Percentiles rank a stretch among this genome's conserved stretches.
These are phyloP conservation scores for Sisymbrium altissimum DNA, from an alignment of 345 rosid genomes.

Conservation along the genomic window DNA sequence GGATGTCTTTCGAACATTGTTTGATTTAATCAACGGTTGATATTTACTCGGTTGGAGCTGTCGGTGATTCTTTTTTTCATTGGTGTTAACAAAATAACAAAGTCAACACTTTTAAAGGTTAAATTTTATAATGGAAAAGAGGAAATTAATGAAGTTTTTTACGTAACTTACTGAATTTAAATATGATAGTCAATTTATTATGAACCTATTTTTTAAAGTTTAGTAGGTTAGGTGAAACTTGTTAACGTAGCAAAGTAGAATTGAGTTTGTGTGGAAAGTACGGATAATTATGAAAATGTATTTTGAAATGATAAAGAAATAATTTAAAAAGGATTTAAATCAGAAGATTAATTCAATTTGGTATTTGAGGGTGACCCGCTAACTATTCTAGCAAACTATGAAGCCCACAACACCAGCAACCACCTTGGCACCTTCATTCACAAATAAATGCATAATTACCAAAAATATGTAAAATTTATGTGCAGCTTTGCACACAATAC, in stretches of 20 bases:
- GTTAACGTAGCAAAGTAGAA: constrained; percentile 21
- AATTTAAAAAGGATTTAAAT: background rate
- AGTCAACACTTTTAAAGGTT: constrained; percentile 13
- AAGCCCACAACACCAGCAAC: constrained; percentile 1
- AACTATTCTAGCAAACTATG: constrained; percentile 7
- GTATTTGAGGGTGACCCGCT: constrained; percentile 12
- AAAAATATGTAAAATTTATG: background rate
- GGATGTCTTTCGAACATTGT: background rate
- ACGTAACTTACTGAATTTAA: background rate
- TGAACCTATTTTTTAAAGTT: background rate
- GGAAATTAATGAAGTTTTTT: background rate
- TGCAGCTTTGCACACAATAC: background rate
- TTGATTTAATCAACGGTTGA: constrained; percentile 7
- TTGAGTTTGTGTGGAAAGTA: constrained; percentile 21
- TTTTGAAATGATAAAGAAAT: background rate
- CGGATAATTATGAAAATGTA: constrained; percentile 10
- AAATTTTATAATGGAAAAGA: background rate
- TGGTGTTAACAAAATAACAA: background rate
- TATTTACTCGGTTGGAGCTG: background rate
- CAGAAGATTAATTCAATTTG: constrained; percentile 6
- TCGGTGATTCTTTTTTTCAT: constrained; percentile 17
- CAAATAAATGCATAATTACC: background rate
- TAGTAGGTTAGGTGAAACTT: constrained; percentile 18
- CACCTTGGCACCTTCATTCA: background rate
- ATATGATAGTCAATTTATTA: background rate